Base-by-base conservation (phyloP, 352 stramenopile genomes). In the Globisporangium camurandrum region DNA sequence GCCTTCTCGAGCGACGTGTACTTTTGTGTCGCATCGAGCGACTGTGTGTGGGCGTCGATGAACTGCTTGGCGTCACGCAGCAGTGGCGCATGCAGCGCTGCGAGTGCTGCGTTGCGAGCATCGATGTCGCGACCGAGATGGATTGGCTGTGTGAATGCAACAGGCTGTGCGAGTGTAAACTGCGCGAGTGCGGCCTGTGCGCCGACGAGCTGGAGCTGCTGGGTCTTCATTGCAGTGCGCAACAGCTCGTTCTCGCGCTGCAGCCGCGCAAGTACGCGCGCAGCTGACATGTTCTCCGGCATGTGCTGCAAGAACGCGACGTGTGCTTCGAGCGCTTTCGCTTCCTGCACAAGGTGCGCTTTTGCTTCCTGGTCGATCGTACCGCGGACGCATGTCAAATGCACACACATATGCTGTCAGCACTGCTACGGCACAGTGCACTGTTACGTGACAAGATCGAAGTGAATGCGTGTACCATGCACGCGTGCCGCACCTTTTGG, bases 11-110 rank as follows among this genome's bases (percentile, higher is more conserved):
- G 43, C 19, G 56, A 66, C 10, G 55, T n/a, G 30, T 34, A 53
- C 20, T 49, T 59, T 11, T 57, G 61, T 6, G 59, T 44, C 1
- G 12, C 30, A 30, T 66, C 49, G 17, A 54, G 19, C 8, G 33
- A 51, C 23, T 28, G 45, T 17, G 37, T 63, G n/a, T 62, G 46
- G 12, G 57, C 46, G 11, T 45, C 49, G 3, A 71, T 30, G 42
- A 67, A 77, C 2, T 57, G 47, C 33, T 59, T 54, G 1, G 55
- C 59, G 24, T 63, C 60, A 19, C 12, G 19, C 19, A 68, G 44
- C 33, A 64, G 65, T 27, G 58, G 22, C 0, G 44, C 51, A 14
- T 61, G 31, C 37, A 70, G 49, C 0, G 46, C 43, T 8, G 52
- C n/a, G 3, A 75, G 27, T 10, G 46, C 55, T 19, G 28, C 17